A percentile compares a stretch with the other conserved stretches of the same genome.
These are phyloP conservation scores for Amaranthus hypochondriacus DNA, from an alignment of 148 eudicot species.

Conservation along the genomic window DNA sequence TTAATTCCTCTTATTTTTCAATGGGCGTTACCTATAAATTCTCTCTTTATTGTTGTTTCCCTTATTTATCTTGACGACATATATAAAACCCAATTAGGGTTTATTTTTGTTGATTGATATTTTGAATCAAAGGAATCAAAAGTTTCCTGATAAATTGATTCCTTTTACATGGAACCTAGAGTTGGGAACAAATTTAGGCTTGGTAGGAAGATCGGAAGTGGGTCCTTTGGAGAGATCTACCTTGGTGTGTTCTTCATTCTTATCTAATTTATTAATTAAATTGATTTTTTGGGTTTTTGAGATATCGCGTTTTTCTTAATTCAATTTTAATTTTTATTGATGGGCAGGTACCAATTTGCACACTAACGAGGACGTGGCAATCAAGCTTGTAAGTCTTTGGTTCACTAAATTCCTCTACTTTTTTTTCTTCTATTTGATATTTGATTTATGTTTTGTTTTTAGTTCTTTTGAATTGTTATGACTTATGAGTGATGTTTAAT, in stretches of 20 bases:
- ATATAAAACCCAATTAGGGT: slow-evolving; percentile 15
- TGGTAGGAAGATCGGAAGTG: slow-evolving; percentile 74
- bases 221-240: slow-evolving; percentile 83
- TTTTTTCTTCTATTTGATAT: background rate
- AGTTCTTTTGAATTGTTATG: background rate
- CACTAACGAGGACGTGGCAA: slow-evolving; percentile 73
- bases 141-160: slow-evolving; percentile 14
- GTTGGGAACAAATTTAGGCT: slow-evolving; percentile 72
- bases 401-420: background rate
- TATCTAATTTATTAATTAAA: background rate
- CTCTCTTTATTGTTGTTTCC: slow-evolving; percentile 6
- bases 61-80: slow-evolving; percentile 4
- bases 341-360: slow-evolving; percentile 65
- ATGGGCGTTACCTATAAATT: slow-evolving; percentile 27
- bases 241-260: slow-evolving; percentile 34
- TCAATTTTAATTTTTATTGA: background rate
- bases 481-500: background rate
- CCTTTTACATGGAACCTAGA: slow-evolving; percentile 55
- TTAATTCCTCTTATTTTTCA: background rate
- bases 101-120: background rate
- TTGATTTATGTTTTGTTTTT: background rate
- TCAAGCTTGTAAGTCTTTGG: slow-evolving; percentile 63
- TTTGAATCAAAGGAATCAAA: background rate
- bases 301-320: background rate
- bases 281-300: background rate